Evolutionary conservation across 2,329 filamentous ascomycete genomes (phyloP).

Genomic region (Chaetothyriales sp.): DNA sequence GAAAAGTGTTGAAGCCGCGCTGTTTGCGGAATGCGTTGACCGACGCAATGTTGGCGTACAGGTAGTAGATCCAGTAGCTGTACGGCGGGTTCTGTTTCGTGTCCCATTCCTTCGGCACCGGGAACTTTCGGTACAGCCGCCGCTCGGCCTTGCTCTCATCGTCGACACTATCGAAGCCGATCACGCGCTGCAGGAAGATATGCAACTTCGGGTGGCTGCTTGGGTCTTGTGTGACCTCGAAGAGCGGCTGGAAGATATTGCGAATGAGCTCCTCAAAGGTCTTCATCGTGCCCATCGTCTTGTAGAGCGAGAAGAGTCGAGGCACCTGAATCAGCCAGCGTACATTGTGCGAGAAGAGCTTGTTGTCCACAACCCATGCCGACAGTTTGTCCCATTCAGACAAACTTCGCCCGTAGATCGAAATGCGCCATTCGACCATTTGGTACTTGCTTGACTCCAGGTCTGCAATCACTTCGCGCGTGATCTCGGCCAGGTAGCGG

Average conservation of each 20-base stretch:
- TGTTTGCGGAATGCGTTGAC: conserved; percentile 83
- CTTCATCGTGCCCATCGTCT: conserved; percentile 69
- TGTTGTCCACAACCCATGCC: conserved; percentile 95
- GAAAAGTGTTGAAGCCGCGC: conserved; percentile 89
- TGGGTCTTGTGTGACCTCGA: conserved; percentile 83
- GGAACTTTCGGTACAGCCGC: conserved; percentile 88
- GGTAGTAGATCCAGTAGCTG: conserved; percentile 97
- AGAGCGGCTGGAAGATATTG: conserved; percentile 86
- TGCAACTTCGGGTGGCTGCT: conserved; percentile 81
- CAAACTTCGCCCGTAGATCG: conserved; percentile 80
- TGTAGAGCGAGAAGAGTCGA: conserved; percentile 90
- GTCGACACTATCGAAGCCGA: conserved; percentile 94
- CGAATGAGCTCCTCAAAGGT: conserved; percentile 79
- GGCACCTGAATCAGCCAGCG: conserved; percentile 95
- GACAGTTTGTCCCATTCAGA: conserved; percentile 97
- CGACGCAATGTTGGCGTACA: conserved; percentile 86
- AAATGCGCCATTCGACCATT: conserved; percentile 98
- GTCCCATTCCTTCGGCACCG: conserved; percentile 73
- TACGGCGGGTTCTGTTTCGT: conserved; percentile 94
- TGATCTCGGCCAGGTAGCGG: conserved; percentile 90
- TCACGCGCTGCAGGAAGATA: conserved; percentile 82
- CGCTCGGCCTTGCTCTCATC: conserved; percentile 96
- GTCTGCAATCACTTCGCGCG: conserved; percentile 93
- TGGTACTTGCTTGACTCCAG: conserved; percentile 98
- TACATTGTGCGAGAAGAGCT: conserved; percentile 92